These are phyloP conservation scores for Moringa oleifera DNA, from an alignment of 345 rosid species.

Conservation along the genomic window DNA sequence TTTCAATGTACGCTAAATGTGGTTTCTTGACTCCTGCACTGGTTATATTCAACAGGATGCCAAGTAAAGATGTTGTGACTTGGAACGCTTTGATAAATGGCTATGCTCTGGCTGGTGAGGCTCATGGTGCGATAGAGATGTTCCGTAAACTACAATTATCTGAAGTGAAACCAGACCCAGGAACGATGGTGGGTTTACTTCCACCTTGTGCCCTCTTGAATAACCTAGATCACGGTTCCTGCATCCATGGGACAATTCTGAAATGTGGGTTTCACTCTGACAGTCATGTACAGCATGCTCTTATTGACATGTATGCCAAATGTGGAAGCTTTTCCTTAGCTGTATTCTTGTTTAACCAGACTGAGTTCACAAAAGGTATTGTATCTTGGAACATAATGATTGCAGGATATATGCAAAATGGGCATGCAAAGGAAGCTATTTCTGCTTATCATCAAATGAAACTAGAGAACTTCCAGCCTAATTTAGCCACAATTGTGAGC, in stretches of 20 bases:
- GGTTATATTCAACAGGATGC: slow-evolving; percentile 36
- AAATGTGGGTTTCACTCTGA: slow-evolving; percentile 48
- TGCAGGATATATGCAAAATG: slow-evolving; percentile 43
- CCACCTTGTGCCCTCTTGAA: slow-evolving; percentile 36
- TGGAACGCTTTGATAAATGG: slow-evolving; percentile 61
- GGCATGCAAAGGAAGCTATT: slow-evolving; percentile 47
- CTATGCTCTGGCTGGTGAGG: slow-evolving; percentile 36
- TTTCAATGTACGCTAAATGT: slow-evolving; percentile 56
- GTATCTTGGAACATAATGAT: slow-evolving; percentile 63
- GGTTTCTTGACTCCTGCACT: slow-evolving; percentile 34
- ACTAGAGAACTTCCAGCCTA: slow-evolving; percentile 34
- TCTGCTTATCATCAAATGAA: slow-evolving; percentile 41
- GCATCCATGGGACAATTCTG: slow-evolving; percentile 33
- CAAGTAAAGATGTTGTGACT: slow-evolving; percentile 43
- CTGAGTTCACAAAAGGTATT: slow-evolving; percentile 30
- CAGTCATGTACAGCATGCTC: slow-evolving; percentile 41
- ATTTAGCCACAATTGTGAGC: slow-evolving; percentile 36
- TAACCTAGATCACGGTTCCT: slow-evolving; percentile 38
- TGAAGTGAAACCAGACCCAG: slow-evolving; percentile 35
- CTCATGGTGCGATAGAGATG: slow-evolving; percentile 29
- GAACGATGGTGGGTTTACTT: slow-evolving; percentile 55
- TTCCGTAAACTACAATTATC: slow-evolving; percentile 34
- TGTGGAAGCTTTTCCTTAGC: slow-evolving; percentile 42
- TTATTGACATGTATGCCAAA: slow-evolving; percentile 53
- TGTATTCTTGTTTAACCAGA: slow-evolving; percentile 32